Base-by-base conservation (phyloP, 2,329 filamentous ascomycete species). In the Colletotrichum cereale region DNA sequence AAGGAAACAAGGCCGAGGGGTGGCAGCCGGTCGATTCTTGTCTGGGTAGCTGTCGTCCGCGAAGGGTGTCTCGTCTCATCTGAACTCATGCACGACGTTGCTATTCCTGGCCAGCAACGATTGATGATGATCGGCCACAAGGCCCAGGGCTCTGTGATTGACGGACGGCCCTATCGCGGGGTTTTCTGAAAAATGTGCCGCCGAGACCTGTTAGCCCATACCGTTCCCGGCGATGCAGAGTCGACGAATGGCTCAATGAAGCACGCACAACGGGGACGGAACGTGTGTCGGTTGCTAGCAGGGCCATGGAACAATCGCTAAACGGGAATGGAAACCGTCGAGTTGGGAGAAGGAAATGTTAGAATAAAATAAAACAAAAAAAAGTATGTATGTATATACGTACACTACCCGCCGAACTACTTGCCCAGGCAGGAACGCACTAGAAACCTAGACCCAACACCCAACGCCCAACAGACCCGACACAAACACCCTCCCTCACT, bases 31-130 rank as follows among this genome's bases (percentile, higher is more conserved):
- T 68, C 68, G 68, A 38, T 63, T 68, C 68, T 58, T 60, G 65
- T 53, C 62, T 62, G 52, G 50, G 65, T 63, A 67, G 57, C 29
- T 34, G 38, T 58, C 47, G 44, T 62, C 68, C 64, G 57, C 56
- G 26, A 44, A 56, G 21, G 36, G 36, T 21, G 62, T 40, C 55
- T 36, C 42, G 56, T 56, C 56, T 40, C 63, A 62, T 71, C 52
- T 47, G 53, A 58, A 63, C 52, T 62, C 44, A 61, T 71, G 58
- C 68, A 68, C 42, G 42, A 58, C 61, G 66, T 65, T 66, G 58
- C 65, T 71, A 68, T 68, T 71, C 64, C 68, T 68, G 58, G 31
- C 18, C 31, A 57, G 26, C 62, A 53, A 67, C 52, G 57, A 66
- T 52, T 62, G 63, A 57, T 61, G 36, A 40, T 29, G 34, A 42